Evolutionary conservation across 73 alveolate species (phyloP), one percentile per base, ranked within the genome.

Genomic region (Paramecium pentaurelia): DNA sequence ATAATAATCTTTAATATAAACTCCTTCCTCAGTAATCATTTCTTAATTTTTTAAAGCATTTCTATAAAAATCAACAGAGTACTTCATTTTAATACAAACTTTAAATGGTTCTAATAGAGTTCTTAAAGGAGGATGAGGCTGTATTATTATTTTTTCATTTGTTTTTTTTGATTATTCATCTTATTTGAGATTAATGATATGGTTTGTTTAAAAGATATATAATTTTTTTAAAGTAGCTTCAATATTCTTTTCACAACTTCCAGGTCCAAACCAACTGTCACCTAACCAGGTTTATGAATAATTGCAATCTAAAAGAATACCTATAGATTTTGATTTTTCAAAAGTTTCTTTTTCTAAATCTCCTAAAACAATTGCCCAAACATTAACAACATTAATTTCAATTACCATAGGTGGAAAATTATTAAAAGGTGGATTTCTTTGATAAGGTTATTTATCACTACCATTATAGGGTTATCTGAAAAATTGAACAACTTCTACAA

Each of bases 211-310:
- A 71, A 89, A 64, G 36, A 89, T 59, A 34, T 42, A 20, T 9
- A 71, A 59, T 71, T 89, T 89, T 47, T 89, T 68, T 28, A 89
- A 47, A 8, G 49, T 68, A 20, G 94, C 88, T n/a, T 89, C 92
- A 27, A 89, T 83, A 27, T 77, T 89, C 12, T 71, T 89, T 89
- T 40, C 75, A 36, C 86, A 77, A 42, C 90, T 71, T 36, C 94
- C 94, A 18, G 94, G 94, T 32, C 94, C 94, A 71, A 42, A 71
- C 58, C 88, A 89, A 49, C 92, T 71, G n/a, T 89, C 94, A 0
- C 94, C 94, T 28, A 37, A 71, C 94, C 94, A 89, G 10, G 47
- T 54, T 49, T 89, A 83, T 14, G 94, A 47, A 83, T 89, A 89
- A 44, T 60, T 60, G 12, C 88, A 40, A 87, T 87, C 93, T 4